Percentiles rank a stretch among this genome's conserved stretches.
Conservation (phyloP, 2,329 filamentous ascomycete species). For the Cercospora nicotianae region DNA sequence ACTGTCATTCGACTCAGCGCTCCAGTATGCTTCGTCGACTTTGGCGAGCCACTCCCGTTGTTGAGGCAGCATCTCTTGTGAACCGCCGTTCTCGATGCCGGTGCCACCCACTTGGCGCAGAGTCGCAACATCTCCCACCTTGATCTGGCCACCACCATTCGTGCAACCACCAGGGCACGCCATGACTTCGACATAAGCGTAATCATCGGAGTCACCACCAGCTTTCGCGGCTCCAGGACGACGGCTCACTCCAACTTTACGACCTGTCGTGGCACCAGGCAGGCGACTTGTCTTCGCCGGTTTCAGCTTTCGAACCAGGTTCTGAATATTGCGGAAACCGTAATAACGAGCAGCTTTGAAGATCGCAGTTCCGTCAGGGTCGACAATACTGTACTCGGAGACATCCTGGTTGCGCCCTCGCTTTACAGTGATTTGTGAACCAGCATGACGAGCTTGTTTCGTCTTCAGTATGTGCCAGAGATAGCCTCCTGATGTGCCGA, state of each 20-base stretch:
- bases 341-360: slow-evolving; percentile 90
- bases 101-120: slow-evolving; percentile 40
- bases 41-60: slow-evolving; percentile 82
- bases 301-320: slow-evolving; percentile 88
- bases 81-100: slow-evolving; percentile 39
- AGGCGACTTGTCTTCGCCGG: slow-evolving; percentile 75
- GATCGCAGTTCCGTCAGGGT: slow-evolving; percentile 49
- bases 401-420: slow-evolving; percentile 89
- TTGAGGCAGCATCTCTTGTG: slow-evolving; percentile 58
- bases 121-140: slow-evolving; percentile 71
- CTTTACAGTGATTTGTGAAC: slow-evolving; percentile 67
- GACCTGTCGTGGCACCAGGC: slow-evolving; percentile 64
- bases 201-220: slow-evolving; percentile 55
- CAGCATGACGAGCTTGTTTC: slow-evolving; percentile 68
- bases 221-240: slow-evolving; percentile 39
- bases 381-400: slow-evolving; percentile 73
- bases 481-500: slow-evolving; percentile 85
- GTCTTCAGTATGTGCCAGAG: slow-evolving; percentile 79
- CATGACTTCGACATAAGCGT: slow-evolving; percentile 98
- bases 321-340: slow-evolving; percentile 97
- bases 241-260: slow-evolving; percentile 50
- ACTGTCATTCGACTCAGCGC: slow-evolving; percentile 33
- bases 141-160: slow-evolving; percentile 94
- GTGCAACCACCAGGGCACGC: slow-evolving; percentile 98
- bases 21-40: slow-evolving; percentile 60